phyloP scores from a whole-genome alignment of 1,139 yeast genomes.

The Suhomyces wounanorum region DNA sequence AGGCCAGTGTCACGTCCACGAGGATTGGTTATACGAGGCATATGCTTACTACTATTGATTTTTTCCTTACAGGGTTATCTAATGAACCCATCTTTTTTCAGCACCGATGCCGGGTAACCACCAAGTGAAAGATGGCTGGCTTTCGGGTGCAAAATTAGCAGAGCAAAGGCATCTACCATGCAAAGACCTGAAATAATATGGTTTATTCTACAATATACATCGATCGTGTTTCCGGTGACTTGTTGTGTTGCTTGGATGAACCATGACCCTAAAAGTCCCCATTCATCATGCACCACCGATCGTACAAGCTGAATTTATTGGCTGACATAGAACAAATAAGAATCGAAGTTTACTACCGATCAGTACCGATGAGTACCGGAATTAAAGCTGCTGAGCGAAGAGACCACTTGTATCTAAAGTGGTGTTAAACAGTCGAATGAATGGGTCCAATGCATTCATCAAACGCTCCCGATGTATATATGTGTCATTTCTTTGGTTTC shows the following conservation, averaged over 20 bases:
- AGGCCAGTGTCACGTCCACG: constrained; percentile 37
- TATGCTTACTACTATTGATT: not conserved
- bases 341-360: no score
- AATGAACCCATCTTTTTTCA: constrained; percentile 4
- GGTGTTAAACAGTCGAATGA: no score
- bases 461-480: not conserved
- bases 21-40: constrained; percentile 14
- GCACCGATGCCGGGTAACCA: constrained; percentile 7
- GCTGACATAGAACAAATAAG: no score
- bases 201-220: not conserved
- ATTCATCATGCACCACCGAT: no score
- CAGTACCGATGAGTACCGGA: no score
- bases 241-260: no score
- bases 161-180: not conserved
- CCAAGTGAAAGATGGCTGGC: constrained; percentile 12
- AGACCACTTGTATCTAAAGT: no score
- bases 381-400: no score
- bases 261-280: no score
- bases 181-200: not conserved
- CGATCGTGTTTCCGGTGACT: not conserved
- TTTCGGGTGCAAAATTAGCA: not conserved
- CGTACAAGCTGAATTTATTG: no score
- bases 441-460: no score
- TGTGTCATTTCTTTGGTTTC: not conserved
- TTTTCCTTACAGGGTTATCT: constrained; percentile 3